These are phyloP conservation scores for Penicillium bialowiezense DNA, from an alignment of 495 filamentous ascomycete genomes.

Conservation along the genomic window DNA sequence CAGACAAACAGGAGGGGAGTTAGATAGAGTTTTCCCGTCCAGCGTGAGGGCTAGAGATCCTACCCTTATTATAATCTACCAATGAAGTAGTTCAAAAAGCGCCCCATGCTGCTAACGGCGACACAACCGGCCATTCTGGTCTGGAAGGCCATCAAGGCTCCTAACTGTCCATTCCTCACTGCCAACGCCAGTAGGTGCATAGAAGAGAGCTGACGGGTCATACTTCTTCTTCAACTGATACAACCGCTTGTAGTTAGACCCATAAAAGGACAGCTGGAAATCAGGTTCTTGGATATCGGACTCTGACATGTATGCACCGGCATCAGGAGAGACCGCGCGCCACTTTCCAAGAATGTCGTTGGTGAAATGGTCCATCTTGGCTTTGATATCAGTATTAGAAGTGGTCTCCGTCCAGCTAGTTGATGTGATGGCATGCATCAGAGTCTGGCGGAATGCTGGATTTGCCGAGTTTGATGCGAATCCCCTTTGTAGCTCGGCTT, in stretches of 20 bases:
- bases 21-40: no score
- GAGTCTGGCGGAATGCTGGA: conserved; percentile 52
- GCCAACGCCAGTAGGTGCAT: conserved; percentile 52
- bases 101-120: no score
- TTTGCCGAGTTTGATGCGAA: conserved; percentile 43
- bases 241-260: conserved; percentile 50
- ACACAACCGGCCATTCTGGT: conserved; percentile 36
- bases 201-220: conserved; percentile 56
- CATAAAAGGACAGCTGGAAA: conserved; percentile 63
- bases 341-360: conserved; percentile 48
- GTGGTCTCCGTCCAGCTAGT: conserved; percentile 20
- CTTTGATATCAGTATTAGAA: conserved; percentile 17
- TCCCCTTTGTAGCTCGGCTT: conserved; percentile 28
- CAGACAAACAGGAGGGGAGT: no score
- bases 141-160: conserved; percentile 28
- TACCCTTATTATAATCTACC: no score
- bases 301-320: conserved; percentile 39
- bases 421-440: conserved; percentile 52
- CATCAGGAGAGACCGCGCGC: conserved; percentile 39
- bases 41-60: no score
- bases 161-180: conserved; percentile 49
- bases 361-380: conserved; percentile 23
- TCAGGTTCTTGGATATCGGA: conserved; percentile 59
- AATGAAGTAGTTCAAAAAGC: no score
- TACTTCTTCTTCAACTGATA: conserved; percentile 49